Evolutionary conservation across 2,329 filamentous ascomycete genomes (phyloP).

Genomic region (Cladophialophora exuberans): DNA sequence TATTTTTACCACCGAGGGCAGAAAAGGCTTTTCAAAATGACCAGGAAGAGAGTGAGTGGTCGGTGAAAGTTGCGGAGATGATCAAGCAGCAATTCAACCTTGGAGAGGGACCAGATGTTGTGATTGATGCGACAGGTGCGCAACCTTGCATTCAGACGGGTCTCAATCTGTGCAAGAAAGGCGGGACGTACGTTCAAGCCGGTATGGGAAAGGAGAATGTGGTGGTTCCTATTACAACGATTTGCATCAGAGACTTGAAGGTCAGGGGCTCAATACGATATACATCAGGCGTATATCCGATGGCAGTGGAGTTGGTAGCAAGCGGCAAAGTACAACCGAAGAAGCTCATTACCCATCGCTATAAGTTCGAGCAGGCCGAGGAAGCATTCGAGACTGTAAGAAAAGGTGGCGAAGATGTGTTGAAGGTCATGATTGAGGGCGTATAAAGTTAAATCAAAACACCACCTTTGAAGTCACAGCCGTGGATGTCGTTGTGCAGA

Average conservation of each 20-base stretch:
- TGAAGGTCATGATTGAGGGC: no score
- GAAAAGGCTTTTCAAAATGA: no score
- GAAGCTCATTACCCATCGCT: constrained; percentile 35
- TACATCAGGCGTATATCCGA: constrained; percentile 37
- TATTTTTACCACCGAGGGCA: not conserved
- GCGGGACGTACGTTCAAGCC: constrained; percentile 56
- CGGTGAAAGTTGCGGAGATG: constrained; percentile 1
- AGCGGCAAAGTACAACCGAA: constrained; percentile 34
- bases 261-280: constrained; percentile 38
- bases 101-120: constrained; percentile 53
- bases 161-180: constrained; percentile 49
- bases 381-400: no score
- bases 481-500: no score
- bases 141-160: constrained; percentile 54
- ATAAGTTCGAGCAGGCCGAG: constrained; percentile 35
- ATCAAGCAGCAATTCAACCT: constrained; percentile 47
- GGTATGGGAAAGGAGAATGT: constrained; percentile 49
- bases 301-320: constrained; percentile 42
- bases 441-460: no score
- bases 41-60: not conserved
- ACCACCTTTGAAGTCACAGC: no score
- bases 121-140: constrained; percentile 54
- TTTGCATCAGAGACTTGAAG: constrained; percentile 37
- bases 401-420: no score
- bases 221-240: constrained; percentile 38